Base-by-base conservation (phyloP, 257 asterid genomes). In the Perilla frutescens region DNA sequence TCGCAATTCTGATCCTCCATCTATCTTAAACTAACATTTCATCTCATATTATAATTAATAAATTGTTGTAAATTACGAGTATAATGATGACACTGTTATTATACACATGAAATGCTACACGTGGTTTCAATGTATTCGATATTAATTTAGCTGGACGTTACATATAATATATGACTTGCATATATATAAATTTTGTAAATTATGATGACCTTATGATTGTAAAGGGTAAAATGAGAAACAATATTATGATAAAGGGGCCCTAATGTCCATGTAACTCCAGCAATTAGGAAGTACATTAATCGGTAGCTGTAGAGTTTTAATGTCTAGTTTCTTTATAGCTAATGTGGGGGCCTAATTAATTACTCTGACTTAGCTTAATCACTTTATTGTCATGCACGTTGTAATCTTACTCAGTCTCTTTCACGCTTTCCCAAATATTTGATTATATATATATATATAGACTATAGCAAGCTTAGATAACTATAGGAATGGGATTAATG, bases 271-370 rank as follows among this genome's bases (percentile, higher is more conserved):
- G 79, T 62, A 66, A 60, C 57, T 31, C n/a, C 39, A 44, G 51
- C 61, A 60, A 50, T 51, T 6, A 40, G 41, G 20, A 32, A 54
- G 66, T 62, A 39, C 70, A 68, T 50, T 39, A 50, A 29, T 68
- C 8, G 36, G 12, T 49, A 57, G 36, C 26, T 7, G n/a, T 64
- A 26, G 54, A 60, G 66, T 5, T 60, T 39, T 62, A 62, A 62
- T 67, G 72, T 34, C 49, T 54, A n/a, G 55, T 55, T 29, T 41
- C 31, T 70, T 13, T 48, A 40, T 36, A 56, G 53, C 26, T 54
- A 62, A 20, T 64, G 73, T 77, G 73, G 81, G 73, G 73, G 40
- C 69, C 73, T 64, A 49, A 72, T 72, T 72, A 58, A 72, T 64
- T 72, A 47, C 37, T 36, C 32, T 41, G 67, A 66, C 74, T 59